Base-by-base conservation (phyloP, 345 rosid genomes). In the Mallotus nudiflorus region DNA sequence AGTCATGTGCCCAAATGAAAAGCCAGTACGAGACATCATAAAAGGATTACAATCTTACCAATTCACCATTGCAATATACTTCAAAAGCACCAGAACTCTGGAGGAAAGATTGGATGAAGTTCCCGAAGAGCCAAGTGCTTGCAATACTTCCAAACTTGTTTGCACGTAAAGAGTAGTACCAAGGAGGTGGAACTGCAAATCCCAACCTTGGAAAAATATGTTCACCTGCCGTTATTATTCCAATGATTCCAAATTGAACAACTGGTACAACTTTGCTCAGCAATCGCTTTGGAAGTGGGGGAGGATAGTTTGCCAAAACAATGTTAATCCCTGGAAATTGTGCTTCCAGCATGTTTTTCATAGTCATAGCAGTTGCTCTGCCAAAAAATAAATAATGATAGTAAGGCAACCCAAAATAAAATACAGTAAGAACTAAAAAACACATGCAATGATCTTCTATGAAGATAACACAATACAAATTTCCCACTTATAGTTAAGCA, bases 51-150 rank as follows among this genome's bases (percentile, higher is more conserved):
- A 28, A 66, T 27, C 19, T 54, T 72, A 77, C 80, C 76, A 77
- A 52, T 54, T 72, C 66, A n/a, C 76, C 80, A 53, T 77, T 61
- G 73, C 69, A 67, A 40, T 61, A 55, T 19, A 77, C 80, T 72
- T 77, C 80, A 67, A 77, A 77, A 62, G 80, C 80, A 62, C 76
- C 76, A 56, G 80, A 77, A 56, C 69, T 77, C 72, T 77, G 80
- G 52, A 77, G 80, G 44, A 77, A 77, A 4, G 76, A 71, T 56
- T 77, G 80, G 48, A 72, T 2, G 14, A 77, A 62, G 73, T 77
- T 77, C 15, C 80, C 80, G 2, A 77, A 72, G 54, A 77, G 72
- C 76, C 76, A 77, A 25, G 73, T 62, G 70, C 80, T 71, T 10
- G 80, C 80, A 53, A 77, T 63, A 44, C 80, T 77, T 67, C 76